Base-by-base conservation (phyloP, 2,329 filamentous ascomycete genomes). In the Trichoderma hamatum region DNA sequence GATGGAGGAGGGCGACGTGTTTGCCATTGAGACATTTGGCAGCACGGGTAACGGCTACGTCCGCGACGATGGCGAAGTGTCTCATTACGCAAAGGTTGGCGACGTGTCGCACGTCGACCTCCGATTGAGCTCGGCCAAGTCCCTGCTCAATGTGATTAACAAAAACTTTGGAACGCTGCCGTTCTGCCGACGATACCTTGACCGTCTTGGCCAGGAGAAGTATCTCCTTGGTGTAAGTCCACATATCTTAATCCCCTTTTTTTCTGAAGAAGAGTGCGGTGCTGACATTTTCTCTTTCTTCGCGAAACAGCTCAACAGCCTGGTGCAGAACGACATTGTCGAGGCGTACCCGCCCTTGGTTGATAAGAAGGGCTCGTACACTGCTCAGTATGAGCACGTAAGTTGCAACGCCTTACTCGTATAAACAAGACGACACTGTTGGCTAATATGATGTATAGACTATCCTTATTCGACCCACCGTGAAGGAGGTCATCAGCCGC, bases 1-100 rank as follows among this genome's bases (percentile, higher is more conserved):
- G 86, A 98, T 98, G 95, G 94, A 97, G 82, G 95, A 97, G 81
- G 94, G 94, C 52, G 94, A 98, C 77, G 90, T 94, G 21, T 98
- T 96, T 79, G 94, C 94, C 72, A 97, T 97, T 74, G 94, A 97
- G 83, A 97, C 94, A 0, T 97, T 97, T 79, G 95, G 94, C 70
- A 96, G 91, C 78, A 97, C 94, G 26, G 95, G 94, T 72, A 94
- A 93, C 78, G 94, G 94, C 72, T 92, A 92, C 77, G 92, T 97
- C 68, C 84, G 89, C 72, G 94, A 97, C 76, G 93, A 97, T 81
- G 91, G 93, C 81, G 94, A 97, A 84, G 88, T 89, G 21, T 97
- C 93, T 54, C 94, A 97, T 80, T 98, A 97, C 75, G 94, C 93
- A 56, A 89, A 91, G 79, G 84, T 87, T 71, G 80, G 83, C 39